These are phyloP conservation scores for Digitaria exilis DNA, from an alignment of 202 grass and related monocot species.

Conservation along the genomic window DNA sequence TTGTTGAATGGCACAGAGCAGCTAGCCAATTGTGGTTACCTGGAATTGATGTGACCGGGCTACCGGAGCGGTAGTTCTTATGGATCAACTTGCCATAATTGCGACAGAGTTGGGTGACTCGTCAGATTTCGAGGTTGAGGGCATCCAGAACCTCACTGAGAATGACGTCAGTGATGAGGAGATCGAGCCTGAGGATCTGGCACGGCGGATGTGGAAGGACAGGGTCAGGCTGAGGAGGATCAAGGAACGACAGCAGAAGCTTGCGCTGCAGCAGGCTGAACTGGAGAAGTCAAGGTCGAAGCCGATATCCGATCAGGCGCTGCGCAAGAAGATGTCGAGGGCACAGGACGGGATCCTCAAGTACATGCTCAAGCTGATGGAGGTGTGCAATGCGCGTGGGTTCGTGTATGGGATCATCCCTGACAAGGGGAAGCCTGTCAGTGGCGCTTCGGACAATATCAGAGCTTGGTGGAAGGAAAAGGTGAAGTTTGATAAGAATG, in stretches of 20 bases:
- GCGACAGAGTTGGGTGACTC: constrained; percentile 58
- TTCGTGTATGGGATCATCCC: constrained; percentile 97
- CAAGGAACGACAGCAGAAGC: constrained; percentile 66
- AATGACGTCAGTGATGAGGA: constrained; percentile 99
- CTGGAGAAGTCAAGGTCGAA: constrained; percentile 62
- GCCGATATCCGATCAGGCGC: constrained; percentile 75
- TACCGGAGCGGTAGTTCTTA: constrained; percentile 14
- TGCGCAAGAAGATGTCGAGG: constrained; percentile 93
- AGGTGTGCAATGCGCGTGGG: constrained; percentile 85
- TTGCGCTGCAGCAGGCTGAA: constrained; percentile 48
- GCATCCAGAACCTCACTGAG: constrained; percentile 71
- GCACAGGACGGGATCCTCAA: constrained; percentile 95
- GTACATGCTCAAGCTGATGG: constrained; percentile 97
- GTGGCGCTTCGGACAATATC: constrained; percentile 87
- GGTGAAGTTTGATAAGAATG: constrained; percentile 97
- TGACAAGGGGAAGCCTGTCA: constrained; percentile 90
- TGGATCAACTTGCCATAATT: constrained; percentile 75
- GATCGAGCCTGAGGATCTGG: constrained; percentile 77
- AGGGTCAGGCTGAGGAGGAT: constrained; percentile 79
- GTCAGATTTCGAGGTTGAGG: constrained; percentile 79
- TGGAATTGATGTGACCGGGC: neutral
- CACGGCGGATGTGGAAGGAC: constrained; percentile 95
- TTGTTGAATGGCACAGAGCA: neutral
- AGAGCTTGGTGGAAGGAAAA: constrained; percentile 99
- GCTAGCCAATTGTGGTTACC: neutral